phyloP scores from a whole-genome alignment of 805 yeast species.

The Vanderwaltozyma yarrowii region DNA sequence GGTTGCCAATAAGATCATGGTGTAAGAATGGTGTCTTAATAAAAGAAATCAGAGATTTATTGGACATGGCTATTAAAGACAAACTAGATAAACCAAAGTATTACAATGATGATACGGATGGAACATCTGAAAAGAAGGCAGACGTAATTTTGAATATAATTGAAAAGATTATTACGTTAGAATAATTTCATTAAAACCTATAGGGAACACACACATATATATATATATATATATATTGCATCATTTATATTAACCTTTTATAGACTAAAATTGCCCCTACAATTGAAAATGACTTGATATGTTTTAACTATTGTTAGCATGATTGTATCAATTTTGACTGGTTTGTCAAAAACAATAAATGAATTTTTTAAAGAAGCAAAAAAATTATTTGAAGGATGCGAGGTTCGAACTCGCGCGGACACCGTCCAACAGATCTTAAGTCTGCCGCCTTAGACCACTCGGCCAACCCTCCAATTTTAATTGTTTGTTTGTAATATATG shows the following conservation, averaged over 20 bases:
- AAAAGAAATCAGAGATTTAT: constrained; percentile 51
- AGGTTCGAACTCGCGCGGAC: constrained; percentile 34
- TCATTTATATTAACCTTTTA: no score
- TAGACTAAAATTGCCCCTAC: no score
- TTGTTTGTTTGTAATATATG: no score
- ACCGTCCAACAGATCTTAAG: constrained; percentile 33
- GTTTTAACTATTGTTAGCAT: no score
- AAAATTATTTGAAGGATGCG: constrained; percentile 27
- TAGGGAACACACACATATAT: not conserved
- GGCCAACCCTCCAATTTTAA: constrained; percentile 28
- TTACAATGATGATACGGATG: constrained; percentile 1
- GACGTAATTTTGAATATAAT: constrained; percentile 33
- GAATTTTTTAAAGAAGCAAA: not conserved
- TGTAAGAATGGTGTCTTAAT: constrained; percentile 84
- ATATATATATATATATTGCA: no score
- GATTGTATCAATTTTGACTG: not conserved
- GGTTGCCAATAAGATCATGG: constrained; percentile 91
- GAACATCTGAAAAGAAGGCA: constrained; percentile 8
- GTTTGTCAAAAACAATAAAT: no score
- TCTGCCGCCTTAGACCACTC: constrained; percentile 35
- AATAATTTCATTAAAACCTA: constrained; percentile 2
- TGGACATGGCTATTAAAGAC: constrained; percentile 58
- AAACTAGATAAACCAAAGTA: constrained; percentile 45
- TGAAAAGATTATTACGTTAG: constrained; percentile 28
- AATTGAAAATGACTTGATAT: no score